Base-by-base conservation (phyloP, 306 rosid species). In the Geum urbanum region DNA sequence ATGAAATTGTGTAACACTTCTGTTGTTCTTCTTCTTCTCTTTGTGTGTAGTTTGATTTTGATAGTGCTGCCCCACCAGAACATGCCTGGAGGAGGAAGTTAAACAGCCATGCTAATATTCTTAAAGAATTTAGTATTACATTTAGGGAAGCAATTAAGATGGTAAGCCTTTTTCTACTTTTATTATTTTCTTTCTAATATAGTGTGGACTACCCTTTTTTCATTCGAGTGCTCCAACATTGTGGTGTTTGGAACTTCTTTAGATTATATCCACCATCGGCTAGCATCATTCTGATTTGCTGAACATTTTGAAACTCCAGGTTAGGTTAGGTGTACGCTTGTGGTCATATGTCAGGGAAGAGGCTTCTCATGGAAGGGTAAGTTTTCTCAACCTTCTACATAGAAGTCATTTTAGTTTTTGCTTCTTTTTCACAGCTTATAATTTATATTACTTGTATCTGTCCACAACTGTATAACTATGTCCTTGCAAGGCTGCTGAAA, bases 331-430 rank as follows among this genome's bases (percentile, higher is more conserved):
- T 40, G 80, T 94, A 76, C 99, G 99, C 9, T 78, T 94, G 60
- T 94, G 99, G 99, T 94, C 99, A 60, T 94, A 94, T 64, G 88
- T 94, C 41, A 88, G 99, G 82, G 96, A 91, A 81, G 99, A 94
- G 85, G 99, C 99, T 76, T 94, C 99, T 68, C 97, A 94, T 47
- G 99, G 99, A 80, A 91, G 99, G 99, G 99, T 94, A 94, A 70
- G 27, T 68, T 77, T 69, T 74, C 53, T 72, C 70, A 50, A 62
- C 62, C 52, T 67, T 59, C 69, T 69, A 24, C 12, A 49, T 65
- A 10, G 32, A 19, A 64, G 65, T 57, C 39, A 58, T 27, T 78
- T 70, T 37, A 20, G 72, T 52, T 69, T 14, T 49, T 2, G n/a
- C n/a, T n/a, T n/a, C n/a, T 9, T 54, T 24, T 18, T 43, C 9